A percentile compares a stretch with the other conserved stretches of the same genome.
Conservation (phyloP, 805 yeast genomes). For the Cyberlindnera sargentensis region DNA sequence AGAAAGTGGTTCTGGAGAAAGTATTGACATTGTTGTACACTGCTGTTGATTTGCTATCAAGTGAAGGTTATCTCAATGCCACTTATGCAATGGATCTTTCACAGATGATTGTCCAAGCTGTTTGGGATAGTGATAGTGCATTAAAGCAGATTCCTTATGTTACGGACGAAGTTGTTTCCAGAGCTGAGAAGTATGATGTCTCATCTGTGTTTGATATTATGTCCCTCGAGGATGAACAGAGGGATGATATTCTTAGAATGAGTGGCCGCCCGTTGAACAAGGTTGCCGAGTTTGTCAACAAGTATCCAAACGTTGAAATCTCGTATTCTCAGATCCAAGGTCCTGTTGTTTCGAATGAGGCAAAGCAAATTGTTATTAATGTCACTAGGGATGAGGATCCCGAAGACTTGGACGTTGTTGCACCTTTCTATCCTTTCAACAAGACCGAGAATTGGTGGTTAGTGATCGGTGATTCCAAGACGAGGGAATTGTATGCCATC, state of each 20-base stretch:
- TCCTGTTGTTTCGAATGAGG: conserved; percentile 40
- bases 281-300: conserved; percentile 85
- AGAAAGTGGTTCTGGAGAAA: conserved; percentile 41
- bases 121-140: conserved; percentile 76
- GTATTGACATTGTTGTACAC: conserved; percentile 53
- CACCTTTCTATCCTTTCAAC: conserved; percentile 50
- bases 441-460: conserved; percentile 84
- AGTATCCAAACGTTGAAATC: conserved; percentile 79
- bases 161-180: conserved; percentile 38
- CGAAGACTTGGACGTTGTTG: conserved; percentile 52
- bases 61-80: conserved; percentile 76
- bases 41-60: conserved; percentile 65
- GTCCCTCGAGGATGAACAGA: conserved; percentile 62
- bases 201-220: conserved; percentile 77
- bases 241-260: conserved; percentile 55
- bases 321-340: conserved; percentile 40
- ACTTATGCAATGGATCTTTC: conserved; percentile 78
- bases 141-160: conserved; percentile 78
- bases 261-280: conserved; percentile 42
- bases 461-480: conserved; percentile 61
- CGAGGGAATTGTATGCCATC: conserved; percentile 63
- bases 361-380: conserved; percentile 39
- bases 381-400: conserved; percentile 74
- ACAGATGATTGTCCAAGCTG: conserved; percentile 83
- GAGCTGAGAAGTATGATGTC: conserved; percentile 50